Evolutionary conservation across 2,329 filamentous ascomycete species (phyloP).

Genomic region (Cytospora mali): DNA sequence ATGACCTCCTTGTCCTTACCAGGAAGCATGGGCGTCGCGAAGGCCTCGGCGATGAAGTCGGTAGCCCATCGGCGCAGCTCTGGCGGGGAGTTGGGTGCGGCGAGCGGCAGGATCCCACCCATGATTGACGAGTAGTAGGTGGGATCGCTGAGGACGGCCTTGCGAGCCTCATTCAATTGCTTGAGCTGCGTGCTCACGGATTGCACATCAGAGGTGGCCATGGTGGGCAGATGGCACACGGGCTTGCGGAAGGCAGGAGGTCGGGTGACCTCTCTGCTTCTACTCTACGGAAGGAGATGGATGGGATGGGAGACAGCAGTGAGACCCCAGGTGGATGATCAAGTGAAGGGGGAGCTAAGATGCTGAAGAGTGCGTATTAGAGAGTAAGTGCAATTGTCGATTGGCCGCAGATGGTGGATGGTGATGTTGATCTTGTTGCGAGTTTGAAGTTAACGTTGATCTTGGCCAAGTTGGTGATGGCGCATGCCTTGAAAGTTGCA

Average conservation of each 20-base stretch:
- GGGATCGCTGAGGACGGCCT: conserved; percentile 83
- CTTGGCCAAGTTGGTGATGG: conserved; percentile 11
- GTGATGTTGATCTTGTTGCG: conserved; percentile 14
- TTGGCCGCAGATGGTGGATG: not conserved
- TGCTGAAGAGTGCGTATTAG: not conserved
- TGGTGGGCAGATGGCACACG: conserved; percentile 39
- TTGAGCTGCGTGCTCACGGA: conserved; percentile 75
- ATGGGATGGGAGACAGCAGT: not conserved
- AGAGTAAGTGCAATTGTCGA: not conserved
- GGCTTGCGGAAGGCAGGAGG: conserved; percentile 8
- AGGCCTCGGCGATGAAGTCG: conserved; percentile 94
- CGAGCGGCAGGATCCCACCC: conserved; percentile 88
- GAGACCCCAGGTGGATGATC: not conserved
- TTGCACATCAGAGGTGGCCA: conserved; percentile 53
- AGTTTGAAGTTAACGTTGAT: conserved; percentile 16
- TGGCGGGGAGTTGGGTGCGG: conserved; percentile 71
- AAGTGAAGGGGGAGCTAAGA: not conserved
- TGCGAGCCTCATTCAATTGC: conserved; percentile 88
- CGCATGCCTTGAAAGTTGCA: conserved; percentile 11
- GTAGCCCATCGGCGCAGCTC: conserved; percentile 94
- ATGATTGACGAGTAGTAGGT: conserved; percentile 91
- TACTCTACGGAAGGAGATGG: conserved; percentile 25
- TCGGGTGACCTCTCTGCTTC: conserved; percentile 20
- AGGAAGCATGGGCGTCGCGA: conserved; percentile 84
- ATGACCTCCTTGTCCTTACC: conserved; percentile 79